Base-by-base conservation (phyloP, 2,329 filamentous ascomycete genomes). In the Cordyceps cicadae region DNA sequence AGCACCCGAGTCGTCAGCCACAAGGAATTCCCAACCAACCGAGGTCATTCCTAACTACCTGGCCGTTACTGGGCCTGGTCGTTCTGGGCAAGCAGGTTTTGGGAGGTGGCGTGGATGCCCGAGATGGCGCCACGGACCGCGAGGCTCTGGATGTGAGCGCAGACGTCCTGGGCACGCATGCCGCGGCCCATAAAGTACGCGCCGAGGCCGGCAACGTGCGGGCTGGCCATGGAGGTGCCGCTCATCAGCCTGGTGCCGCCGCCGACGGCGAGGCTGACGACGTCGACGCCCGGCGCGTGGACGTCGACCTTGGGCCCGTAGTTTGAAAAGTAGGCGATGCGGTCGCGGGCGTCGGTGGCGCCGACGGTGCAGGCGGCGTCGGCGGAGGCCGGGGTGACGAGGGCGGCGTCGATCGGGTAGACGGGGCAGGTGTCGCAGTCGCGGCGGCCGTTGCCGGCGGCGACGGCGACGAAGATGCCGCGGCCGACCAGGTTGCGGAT, bases 401-500 rank as follows among this genome's bases (percentile, higher is more conserved):
- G 69, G 37, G 71, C 67, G 1, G 79, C 78, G 62, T 80, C 71
- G 34, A 65, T 66, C 60, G 72, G 71, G 21, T 73, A 24, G 43
- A 46, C 43, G 43, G 43, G 19, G 19, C 19, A 24, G 7, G 8
- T 12, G 8, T 21, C 1, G 43, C 19, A 24, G 43, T 46, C 43
- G 7, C 9, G 1, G 17, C 19, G n/a, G 43, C 43, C 69, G 67
- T 82, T 82, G 46, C 80, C 80, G 34, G 80, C 80, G 3, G 80
- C 80, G 17, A 81, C 79, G 60, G 76, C 79, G 49, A 81, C 70
- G 62, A 79, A 78, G 60, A 81, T 70, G 37, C 79, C 80, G 1
- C 70, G 68, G 32, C 62, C 62, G 63, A 77, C 70, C 37, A 79
- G 71, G 52, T 69, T 70, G 11, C 71, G 71, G 26, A 79, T 77